Percentiles rank a stretch among this genome's conserved stretches.
Conservation (phyloP, 768 basidiomycete genomes). For the Tremella mesenterica region DNA sequence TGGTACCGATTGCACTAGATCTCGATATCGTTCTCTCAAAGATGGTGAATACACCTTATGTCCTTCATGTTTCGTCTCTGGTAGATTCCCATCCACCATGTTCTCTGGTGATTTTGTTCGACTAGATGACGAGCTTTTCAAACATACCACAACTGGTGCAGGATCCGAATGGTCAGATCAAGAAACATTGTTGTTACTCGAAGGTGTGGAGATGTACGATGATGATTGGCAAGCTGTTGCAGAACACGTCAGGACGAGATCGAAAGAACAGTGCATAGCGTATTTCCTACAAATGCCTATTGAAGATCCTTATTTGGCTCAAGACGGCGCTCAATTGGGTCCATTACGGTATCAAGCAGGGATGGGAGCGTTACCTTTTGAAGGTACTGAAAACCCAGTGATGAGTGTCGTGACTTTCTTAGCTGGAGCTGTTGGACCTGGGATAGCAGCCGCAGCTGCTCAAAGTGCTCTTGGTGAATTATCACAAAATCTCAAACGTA, state of each 20-base stretch:
- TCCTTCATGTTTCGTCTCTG: slow-evolving; percentile 84
- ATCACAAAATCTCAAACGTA: slow-evolving; percentile 52
- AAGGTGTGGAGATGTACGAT: slow-evolving; percentile 95
- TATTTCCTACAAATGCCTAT: slow-evolving; percentile 94
- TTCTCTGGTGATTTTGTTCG: slow-evolving; percentile 91
- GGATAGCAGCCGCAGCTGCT: slow-evolving; percentile 86
- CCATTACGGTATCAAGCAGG: slow-evolving; percentile 37
- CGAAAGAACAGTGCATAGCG: slow-evolving; percentile 87
- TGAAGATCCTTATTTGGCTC: slow-evolving; percentile 81
- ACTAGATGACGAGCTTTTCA: slow-evolving; percentile 42
- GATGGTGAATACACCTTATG: slow-evolving; percentile 87
- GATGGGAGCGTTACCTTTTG: slow-evolving; percentile 65
- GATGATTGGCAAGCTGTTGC: slow-evolving; percentile 92
- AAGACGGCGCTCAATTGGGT: slow-evolving; percentile 41
- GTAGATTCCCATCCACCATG: slow-evolving; percentile 91
- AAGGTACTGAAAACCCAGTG: slow-evolving; percentile 92
- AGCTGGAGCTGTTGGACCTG: slow-evolving; percentile 72
- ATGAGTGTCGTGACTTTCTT: slow-evolving; percentile 98
- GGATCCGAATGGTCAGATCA: slow-evolving; percentile 76
- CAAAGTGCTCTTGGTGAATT: slow-evolving; percentile 78
- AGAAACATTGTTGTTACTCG: slow-evolving; percentile 78
- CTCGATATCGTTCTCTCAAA: slow-evolving; percentile 87
- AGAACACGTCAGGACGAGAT: slow-evolving; percentile 83
- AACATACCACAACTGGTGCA: slow-evolving; percentile 45
- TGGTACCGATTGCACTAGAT: slow-evolving; percentile 78